Percentiles rank a stretch among this genome's conserved stretches.
Evolutionary conservation across 2,329 filamentous ascomycete genomes (phyloP).

Genomic region (Keithomyces neogunnii): DNA sequence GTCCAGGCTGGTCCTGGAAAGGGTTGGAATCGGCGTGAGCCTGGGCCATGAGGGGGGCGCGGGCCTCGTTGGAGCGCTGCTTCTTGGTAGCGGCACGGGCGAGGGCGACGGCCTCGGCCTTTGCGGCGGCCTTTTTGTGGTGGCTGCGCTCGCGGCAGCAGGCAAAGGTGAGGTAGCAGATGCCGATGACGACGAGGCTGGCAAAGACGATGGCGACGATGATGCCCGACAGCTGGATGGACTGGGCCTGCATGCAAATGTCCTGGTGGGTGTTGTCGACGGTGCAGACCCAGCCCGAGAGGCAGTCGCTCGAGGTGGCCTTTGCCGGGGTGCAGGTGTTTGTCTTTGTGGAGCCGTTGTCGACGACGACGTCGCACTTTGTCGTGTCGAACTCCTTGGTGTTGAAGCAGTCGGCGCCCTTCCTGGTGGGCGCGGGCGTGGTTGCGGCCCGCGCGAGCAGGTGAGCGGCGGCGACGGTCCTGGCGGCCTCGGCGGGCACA

Average conservation of each 20-base stretch:
- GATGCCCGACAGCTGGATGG: constrained; percentile 34
- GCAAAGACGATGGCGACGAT: constrained; percentile 41
- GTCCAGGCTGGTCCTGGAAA: constrained; percentile 25
- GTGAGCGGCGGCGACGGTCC: constrained; percentile 1
- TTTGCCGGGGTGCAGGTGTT: constrained; percentile 31
- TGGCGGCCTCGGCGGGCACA: neutral
- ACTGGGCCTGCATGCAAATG: constrained; percentile 31
- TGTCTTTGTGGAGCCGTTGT: constrained; percentile 24
- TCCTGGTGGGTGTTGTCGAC: constrained; percentile 25
- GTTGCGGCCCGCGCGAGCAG: constrained; percentile 9
- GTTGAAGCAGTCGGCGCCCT: constrained; percentile 25
- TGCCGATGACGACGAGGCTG: constrained; percentile 25
- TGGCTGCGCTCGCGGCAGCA: constrained; percentile 42
- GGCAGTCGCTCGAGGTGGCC: constrained; percentile 30
- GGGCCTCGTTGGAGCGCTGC: constrained; percentile 25
- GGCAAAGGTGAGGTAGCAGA: constrained; percentile 36
- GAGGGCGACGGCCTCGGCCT: constrained; percentile 41
- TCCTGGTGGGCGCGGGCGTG: constrained; percentile 9
- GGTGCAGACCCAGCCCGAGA: constrained; percentile 34
- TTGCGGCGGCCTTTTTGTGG: constrained; percentile 33
- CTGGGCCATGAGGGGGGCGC: constrained; percentile 29
- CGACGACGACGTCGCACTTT: constrained; percentile 31
- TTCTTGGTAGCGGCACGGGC: constrained; percentile 39
- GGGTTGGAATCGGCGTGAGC: constrained; percentile 21
- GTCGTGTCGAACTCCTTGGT: constrained; percentile 25